Conservation (phyloP, 108 stramenopile genomes). For the Nitzschia putrida region DNA sequence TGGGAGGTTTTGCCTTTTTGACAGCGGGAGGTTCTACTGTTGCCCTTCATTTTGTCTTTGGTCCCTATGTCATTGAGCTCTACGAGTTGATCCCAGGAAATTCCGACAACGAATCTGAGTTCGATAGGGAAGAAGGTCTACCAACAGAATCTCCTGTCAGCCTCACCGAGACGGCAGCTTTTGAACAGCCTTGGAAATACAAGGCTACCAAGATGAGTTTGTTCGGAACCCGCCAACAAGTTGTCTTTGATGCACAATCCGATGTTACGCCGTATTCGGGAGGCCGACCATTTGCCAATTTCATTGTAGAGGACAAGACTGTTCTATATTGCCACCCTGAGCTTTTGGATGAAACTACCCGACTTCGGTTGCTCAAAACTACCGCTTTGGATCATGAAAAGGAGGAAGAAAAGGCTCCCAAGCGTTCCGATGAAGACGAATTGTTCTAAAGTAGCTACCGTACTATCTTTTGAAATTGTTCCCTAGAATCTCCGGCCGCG, state of each 20-base stretch:
- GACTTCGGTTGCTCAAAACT: slow-evolving; percentile 38
- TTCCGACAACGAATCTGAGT: slow-evolving; percentile 1
- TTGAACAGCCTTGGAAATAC: slow-evolving; percentile 15
- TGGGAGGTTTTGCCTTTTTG: slow-evolving; percentile 65
- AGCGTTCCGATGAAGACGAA: no score
- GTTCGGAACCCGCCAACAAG: slow-evolving; percentile 54
- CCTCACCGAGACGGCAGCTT: slow-evolving; percentile 3
- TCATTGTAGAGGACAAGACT: slow-evolving; percentile 58
- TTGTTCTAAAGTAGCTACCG: no score
- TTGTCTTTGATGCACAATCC: slow-evolving; percentile 68
- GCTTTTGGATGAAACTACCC: slow-evolving; percentile 52
- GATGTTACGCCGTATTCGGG: slow-evolving; percentile 58
- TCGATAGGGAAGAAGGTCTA: slow-evolving; percentile 1
- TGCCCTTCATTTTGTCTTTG: slow-evolving; percentile 80
- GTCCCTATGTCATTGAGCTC: slow-evolving; percentile 74
- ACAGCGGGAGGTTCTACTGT: slow-evolving; percentile 71
- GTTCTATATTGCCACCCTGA: slow-evolving; percentile 80
- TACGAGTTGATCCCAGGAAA: slow-evolving; percentile 34
- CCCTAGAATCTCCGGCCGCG: no score
- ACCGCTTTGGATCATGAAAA: neutral
- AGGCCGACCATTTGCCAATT: slow-evolving; percentile 84
- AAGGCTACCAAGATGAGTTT: slow-evolving; percentile 71
- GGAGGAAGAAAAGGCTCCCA: no score
- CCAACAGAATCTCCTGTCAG: neutral
- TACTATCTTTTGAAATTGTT: no score